phyloP scores from a whole-genome alignment of 2,329 filamentous ascomycete species.

The Stagonosporopsis cucurbitacearum region DNA sequence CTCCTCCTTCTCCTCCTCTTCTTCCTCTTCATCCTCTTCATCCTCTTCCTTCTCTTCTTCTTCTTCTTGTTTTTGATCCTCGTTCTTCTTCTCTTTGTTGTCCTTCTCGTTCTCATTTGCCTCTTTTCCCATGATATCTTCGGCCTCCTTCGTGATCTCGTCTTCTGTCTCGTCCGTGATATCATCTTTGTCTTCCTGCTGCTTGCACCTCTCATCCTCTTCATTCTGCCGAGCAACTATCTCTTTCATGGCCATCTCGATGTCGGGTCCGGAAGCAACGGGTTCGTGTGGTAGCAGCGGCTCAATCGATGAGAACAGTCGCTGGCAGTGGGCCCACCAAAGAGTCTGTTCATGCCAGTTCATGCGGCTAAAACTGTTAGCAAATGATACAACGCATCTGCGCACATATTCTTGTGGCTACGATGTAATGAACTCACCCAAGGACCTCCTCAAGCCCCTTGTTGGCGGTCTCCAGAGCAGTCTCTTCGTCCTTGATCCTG shows the following conservation, averaged over 20 bases:
- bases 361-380: background rate
- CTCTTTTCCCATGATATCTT: background rate
- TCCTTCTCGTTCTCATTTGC: background rate
- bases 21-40: background rate
- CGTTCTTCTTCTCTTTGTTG: background rate
- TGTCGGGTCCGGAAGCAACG: no score
- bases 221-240: background rate
- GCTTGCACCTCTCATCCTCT: background rate
- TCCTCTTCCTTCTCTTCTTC: background rate
- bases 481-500: background rate
- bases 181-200: background rate
- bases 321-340: background rate
- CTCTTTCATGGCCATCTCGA: background rate
- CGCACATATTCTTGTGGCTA: background rate
- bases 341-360: background rate
- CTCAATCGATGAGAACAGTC: background rate
- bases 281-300: background rate
- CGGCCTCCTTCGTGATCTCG: no score
- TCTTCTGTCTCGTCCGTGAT: background rate
- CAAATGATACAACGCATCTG: background rate
- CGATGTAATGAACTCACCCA: background rate
- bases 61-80: no score
- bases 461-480: background rate
- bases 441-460: background rate
- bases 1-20: background rate